phyloP scores from a whole-genome alignment of 305 asterid genomes.

The Fraxinus sp. region DNA sequence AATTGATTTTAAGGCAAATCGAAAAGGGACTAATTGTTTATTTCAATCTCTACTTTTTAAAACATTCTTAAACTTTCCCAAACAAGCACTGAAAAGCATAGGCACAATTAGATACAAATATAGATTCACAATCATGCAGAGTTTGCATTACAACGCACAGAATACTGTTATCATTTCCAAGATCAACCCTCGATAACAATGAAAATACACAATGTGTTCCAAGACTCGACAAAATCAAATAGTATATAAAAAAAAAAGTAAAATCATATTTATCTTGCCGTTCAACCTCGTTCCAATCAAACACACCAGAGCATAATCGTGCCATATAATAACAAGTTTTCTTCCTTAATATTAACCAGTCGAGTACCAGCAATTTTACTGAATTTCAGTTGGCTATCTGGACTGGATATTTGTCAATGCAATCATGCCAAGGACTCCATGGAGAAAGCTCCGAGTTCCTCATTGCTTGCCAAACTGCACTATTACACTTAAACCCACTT shows the following conservation, averaged over 20 bases:
- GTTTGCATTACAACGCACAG: neutral
- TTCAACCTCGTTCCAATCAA: neutral
- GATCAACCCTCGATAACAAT: neutral
- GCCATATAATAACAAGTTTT: neutral
- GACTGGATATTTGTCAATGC: conserved; percentile 47
- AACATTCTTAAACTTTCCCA: too few species aligned
- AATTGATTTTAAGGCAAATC: too few species aligned
- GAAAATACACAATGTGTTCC: neutral
- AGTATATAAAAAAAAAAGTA: neutral
- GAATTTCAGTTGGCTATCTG: conserved; percentile 20
- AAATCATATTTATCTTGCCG: neutral
- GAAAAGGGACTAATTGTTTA: too few species aligned
- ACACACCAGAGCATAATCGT: neutral
- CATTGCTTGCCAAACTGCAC: conserved; percentile 64
- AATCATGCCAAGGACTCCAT: conserved; percentile 52
- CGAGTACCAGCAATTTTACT: neutral
- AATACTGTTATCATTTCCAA: neutral
- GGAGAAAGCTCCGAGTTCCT: conserved; percentile 40
- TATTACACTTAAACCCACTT: conserved; percentile 50
- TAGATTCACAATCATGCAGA: neutral
- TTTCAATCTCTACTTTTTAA: too few species aligned
- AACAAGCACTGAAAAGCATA: neutral
- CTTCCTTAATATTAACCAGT: neutral
- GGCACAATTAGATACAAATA: neutral
- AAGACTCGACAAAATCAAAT: neutral